phyloP scores from a whole-genome alignment of 2,329 filamentous ascomycete species.

The Didymella keratinophila region DNA sequence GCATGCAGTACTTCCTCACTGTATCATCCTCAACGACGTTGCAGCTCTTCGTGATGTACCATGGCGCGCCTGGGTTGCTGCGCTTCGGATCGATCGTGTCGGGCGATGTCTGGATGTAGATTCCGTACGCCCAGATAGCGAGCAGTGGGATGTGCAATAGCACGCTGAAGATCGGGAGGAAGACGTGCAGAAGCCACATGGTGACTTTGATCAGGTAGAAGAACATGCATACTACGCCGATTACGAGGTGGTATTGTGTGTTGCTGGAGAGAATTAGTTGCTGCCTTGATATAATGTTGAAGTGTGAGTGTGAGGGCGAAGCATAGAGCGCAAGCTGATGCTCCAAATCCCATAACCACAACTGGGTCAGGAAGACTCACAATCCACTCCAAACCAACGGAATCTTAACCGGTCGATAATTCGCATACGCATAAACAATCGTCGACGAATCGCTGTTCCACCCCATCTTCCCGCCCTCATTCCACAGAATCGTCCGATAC shows the following conservation, averaged over 20 bases:
- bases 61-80: constrained; percentile 69
- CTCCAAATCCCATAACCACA: too few species aligned
- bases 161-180: constrained; percentile 70
- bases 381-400: constrained; percentile 77
- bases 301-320: too few species aligned
- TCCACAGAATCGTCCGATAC: constrained; percentile 76
- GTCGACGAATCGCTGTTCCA: constrained; percentile 78
- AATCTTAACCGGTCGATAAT: constrained; percentile 67
- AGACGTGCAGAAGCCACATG: constrained; percentile 74
- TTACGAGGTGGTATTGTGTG: constrained; percentile 78
- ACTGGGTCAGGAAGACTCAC: constrained; percentile 68
- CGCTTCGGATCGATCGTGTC: constrained; percentile 73
- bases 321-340: too few species aligned
- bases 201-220: constrained; percentile 75
- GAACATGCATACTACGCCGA: constrained; percentile 79
- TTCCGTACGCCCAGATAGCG: constrained; percentile 69
- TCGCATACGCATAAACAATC: constrained; percentile 76
- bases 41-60: constrained; percentile 79
- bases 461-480: constrained; percentile 71
- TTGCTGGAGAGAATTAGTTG: constrained; percentile 59
- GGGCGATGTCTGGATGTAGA: constrained; percentile 75
- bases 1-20: constrained; percentile 65
- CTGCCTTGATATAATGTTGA: neutral
- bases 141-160: constrained; percentile 66
- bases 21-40: constrained; percentile 64